phyloP scores from a whole-genome alignment of 768 basidiomycete genomes.

The Lactarius hengduanensis region DNA sequence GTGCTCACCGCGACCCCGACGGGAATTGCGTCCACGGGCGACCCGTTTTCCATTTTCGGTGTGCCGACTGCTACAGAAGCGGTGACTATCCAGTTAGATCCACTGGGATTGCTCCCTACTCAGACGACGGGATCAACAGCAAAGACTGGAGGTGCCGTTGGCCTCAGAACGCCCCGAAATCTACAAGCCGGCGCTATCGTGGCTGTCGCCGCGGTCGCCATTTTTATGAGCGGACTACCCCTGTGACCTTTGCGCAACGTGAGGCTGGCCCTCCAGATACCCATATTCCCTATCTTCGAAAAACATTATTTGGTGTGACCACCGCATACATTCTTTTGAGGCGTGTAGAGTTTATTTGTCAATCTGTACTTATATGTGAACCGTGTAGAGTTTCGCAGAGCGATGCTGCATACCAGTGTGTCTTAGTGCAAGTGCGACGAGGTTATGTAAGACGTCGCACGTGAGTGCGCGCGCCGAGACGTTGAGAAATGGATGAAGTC shows the following conservation, averaged over 20 bases:
- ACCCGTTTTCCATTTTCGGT: slow-evolving; percentile 9
- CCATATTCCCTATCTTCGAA: not conserved
- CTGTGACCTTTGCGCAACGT: slow-evolving; percentile 1
- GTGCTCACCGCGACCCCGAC: slow-evolving; percentile 5
- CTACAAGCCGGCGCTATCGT: not conserved
- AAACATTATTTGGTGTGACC: not conserved
- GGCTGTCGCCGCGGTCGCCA: not conserved
- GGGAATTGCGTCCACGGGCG: not conserved
- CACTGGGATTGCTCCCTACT: not conserved
- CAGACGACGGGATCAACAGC: too few species aligned
- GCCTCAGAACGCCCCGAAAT: not conserved
- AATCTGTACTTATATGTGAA: not conserved
- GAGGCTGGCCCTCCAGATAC: not conserved
- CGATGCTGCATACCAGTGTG: not conserved
- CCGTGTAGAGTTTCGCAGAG: not conserved
- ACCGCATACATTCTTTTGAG: not conserved
- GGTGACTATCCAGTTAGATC: not conserved
- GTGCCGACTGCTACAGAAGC: not conserved
- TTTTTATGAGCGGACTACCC: not conserved
- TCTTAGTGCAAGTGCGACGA: too few species aligned
- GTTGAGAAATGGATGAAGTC: too few species aligned
- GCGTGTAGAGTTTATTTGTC: not conserved
- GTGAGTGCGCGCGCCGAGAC: too few species aligned
- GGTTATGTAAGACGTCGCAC: too few species aligned
- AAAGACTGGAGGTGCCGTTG: not conserved